Conservation (phyloP, 2,329 filamentous ascomycete genomes). For the Pseudohalonectria lignicola region DNA sequence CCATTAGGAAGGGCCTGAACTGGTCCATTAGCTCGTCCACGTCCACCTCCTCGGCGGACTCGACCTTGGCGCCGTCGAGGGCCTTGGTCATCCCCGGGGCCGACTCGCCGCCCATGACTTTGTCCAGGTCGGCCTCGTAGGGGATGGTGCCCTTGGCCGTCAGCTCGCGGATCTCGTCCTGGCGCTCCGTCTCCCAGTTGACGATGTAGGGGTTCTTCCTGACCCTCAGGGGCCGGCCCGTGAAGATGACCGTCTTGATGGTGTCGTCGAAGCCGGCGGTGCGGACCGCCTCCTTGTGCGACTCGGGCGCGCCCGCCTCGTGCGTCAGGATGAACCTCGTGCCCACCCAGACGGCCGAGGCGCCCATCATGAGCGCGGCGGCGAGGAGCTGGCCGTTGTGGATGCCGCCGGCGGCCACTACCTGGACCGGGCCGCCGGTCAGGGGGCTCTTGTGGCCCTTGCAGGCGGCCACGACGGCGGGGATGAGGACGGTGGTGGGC, state of each 20-base stretch:
- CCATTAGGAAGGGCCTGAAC: conserved; percentile 87
- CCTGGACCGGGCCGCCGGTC: conserved; percentile 78
- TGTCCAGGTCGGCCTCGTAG: conserved; percentile 89
- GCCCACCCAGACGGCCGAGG: conserved; percentile 88
- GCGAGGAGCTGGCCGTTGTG: conserved; percentile 88
- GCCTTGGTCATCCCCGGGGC: conserved; percentile 61
- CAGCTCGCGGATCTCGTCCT: conserved; percentile 82
- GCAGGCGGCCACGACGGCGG: conserved; percentile 74
- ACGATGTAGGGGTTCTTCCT: conserved; percentile 87
- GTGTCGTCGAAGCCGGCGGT: conserved; percentile 94
- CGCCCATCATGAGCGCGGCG: conserved; percentile 84
- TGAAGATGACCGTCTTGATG: conserved; percentile 96
- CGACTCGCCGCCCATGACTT: conserved; percentile 53
- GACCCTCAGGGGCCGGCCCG: conserved; percentile 86
- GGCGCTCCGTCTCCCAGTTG: conserved; percentile 93
- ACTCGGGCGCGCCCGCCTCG: conserved; percentile 85
- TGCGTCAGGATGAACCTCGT: conserved; percentile 91
- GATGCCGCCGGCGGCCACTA: conserved; percentile 88
- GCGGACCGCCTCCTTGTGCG: conserved; percentile 90
- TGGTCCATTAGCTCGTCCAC: conserved; percentile 86
- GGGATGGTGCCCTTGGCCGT: conserved; percentile 83
- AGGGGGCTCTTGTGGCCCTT: conserved; percentile 75
- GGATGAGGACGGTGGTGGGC: conserved; percentile 85
- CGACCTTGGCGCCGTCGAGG: conserved; percentile 50
- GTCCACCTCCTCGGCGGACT: conserved; percentile 44